Evolutionary conservation across 345 rosid species (phyloP).

Genomic region (Salix viminalis): DNA sequence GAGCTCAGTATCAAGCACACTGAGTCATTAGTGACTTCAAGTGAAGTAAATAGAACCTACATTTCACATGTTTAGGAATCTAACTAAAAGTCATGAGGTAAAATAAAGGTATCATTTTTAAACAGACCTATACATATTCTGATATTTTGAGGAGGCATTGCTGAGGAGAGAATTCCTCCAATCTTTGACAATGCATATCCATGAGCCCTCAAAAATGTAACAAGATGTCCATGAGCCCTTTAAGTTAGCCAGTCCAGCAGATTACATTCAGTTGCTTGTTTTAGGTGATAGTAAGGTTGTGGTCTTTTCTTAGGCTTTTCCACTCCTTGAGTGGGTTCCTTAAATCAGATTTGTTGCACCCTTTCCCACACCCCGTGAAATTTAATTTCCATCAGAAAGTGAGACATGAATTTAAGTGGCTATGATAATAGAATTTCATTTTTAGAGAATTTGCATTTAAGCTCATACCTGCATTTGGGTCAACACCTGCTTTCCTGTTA

Average conservation of each 20-base stretch:
- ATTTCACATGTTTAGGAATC: background rate
- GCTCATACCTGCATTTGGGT: slow-evolving; percentile 34
- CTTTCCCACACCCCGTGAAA: background rate
- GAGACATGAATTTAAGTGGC: background rate
- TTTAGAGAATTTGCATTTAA: background rate
- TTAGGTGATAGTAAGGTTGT: background rate
- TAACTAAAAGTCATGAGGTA: background rate
- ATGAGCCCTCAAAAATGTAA: background rate
- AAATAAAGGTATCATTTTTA: background rate
- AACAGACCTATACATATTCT: no score
- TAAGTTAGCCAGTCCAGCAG: background rate
- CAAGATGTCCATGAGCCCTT: background rate
- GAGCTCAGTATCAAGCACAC: background rate
- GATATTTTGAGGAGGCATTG: no score
- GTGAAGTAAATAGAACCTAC: background rate
- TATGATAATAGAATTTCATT: background rate
- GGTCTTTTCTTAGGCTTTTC: background rate
- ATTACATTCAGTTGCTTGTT: background rate
- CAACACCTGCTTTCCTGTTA: slow-evolving; percentile 39
- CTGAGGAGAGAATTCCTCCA: no score
- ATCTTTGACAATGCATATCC: background rate
- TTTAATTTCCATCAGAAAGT: background rate
- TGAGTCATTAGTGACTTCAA: background rate
- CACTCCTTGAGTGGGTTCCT: background rate
- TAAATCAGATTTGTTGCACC: background rate